Evolutionary conservation across 768 basidiomycete genomes (phyloP).

Genomic region (Trametes cubensis): DNA sequence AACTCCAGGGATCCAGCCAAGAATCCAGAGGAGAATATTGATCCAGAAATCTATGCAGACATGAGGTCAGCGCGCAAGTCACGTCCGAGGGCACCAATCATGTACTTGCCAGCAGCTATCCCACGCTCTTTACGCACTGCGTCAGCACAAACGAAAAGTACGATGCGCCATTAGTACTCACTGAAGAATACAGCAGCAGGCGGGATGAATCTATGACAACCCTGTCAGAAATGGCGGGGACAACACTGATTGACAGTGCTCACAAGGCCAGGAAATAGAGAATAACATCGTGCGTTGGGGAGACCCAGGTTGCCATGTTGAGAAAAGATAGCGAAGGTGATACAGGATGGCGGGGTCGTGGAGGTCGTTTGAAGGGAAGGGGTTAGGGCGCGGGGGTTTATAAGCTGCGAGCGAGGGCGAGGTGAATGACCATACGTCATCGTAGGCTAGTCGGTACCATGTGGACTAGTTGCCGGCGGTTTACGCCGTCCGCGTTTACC

Average conservation of each 20-base stretch:
- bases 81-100: background rate
- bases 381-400: background rate
- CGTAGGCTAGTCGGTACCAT: too few relatives aligned
- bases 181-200: slow-evolving; percentile 38
- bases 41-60: slow-evolving; percentile 38
- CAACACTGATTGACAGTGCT: slow-evolving; percentile 1
- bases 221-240: background rate
- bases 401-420: background rate
- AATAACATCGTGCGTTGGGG: slow-evolving; percentile 31
- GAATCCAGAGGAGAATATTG: slow-evolving; percentile 44
- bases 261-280: slow-evolving; percentile 39
- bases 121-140: slow-evolving; percentile 28
- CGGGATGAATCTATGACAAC: slow-evolving; percentile 35
- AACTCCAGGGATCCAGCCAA: slow-evolving; percentile 50
- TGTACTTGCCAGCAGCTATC: slow-evolving; percentile 28
- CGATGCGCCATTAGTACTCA: slow-evolving; percentile 20
- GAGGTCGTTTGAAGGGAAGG: background rate
- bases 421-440: too few relatives aligned
- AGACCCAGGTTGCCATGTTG: slow-evolving; percentile 36
- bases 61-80: too few relatives aligned
- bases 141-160: background rate
- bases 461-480: too few relatives aligned
- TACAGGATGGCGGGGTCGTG: background rate
- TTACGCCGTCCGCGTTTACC: too few relatives aligned
- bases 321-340: slow-evolving; percentile 18